Base-by-base conservation (phyloP, 2,329 filamentous ascomycete genomes). In the Endoconidiophora polonica region DNA sequence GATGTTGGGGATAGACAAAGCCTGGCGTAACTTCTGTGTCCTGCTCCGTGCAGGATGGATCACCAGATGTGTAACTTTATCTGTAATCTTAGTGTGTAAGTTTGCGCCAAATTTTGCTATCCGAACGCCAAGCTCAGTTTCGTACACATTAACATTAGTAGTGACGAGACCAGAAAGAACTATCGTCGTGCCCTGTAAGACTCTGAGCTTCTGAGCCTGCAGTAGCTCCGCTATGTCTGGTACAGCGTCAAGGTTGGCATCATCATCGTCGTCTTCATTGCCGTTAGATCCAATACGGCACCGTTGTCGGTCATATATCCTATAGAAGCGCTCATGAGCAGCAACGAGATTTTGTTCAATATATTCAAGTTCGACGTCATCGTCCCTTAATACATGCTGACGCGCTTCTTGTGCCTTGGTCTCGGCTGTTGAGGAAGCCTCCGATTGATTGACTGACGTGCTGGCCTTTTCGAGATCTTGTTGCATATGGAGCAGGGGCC, bases 111-210 rank as follows among this genome's bases (percentile, higher is more conserved):
- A 96, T 58, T 76, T 85, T 60, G 79, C 80, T 2, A 87, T 83
- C 72, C 93, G 94, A 40, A 90, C 70, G 3, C 84, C 87, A 52
- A 94, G 84, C 61, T 98, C 91, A 2, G 87, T 87, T 54, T 74
- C 77, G 52, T 83, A 76, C 33, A 90, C 78, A 58, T 90, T 81
- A 37, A 83, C 76, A 4, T 84, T 85, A 1, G 94, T 68, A 0
- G 88, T 88, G 2, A 96, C 79, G 2, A 98, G 80, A 0, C 91
- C 91, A 0, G 90, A 94, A 56, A 96, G 81, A 4, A 94, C 88
- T 52, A 98, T 76, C 4, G 80, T 77, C 9, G 84, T 77, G 12
- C 80, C 83, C 20, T 73, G 74, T 0, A 98, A 76, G 2, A 93
- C 83, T 49, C 73, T 73, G 1, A 72, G 68, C 67, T 96, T 96